These are phyloP conservation scores for Didymella pinodella DNA, from an alignment of 2,329 filamentous ascomycete genomes.

Conservation along the genomic window DNA sequence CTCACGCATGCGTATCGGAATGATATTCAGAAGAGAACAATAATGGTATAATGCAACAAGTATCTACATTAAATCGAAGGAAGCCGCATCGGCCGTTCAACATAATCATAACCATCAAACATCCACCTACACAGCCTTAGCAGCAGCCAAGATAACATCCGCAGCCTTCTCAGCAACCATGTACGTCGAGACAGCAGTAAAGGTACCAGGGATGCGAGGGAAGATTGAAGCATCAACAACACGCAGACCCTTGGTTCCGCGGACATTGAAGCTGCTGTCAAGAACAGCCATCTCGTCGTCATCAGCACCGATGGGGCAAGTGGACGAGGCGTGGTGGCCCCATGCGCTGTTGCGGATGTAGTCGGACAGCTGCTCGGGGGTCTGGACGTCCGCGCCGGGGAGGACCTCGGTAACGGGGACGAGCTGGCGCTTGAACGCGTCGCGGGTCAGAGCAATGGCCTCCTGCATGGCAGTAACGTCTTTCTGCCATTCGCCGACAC, in stretches of 20 bases:
- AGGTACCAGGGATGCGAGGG: conserved; percentile 59
- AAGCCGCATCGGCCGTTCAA: conserved; percentile 1
- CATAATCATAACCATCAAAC: conserved; percentile 11
- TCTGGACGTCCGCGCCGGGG: conserved; percentile 58
- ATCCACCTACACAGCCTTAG: conserved; percentile 9
- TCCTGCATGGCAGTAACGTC: conserved; percentile 63
- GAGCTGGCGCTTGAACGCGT: conserved; percentile 43
- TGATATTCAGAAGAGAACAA: background rate
- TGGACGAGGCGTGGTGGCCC: conserved; percentile 66
- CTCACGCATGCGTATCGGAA: background rate
- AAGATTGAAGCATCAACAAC: conserved; percentile 54
- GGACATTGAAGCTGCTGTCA: conserved; percentile 61
- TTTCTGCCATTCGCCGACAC: conserved; percentile 68
- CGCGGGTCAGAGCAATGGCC: conserved; percentile 60
- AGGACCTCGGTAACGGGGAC: conserved; percentile 55
- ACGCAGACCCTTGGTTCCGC: conserved; percentile 61
- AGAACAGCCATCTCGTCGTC: conserved; percentile 61
- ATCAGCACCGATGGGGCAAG: conserved; percentile 63
- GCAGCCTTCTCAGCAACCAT: conserved; percentile 69
- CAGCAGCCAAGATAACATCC: conserved; percentile 60
- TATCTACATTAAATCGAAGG: conserved; percentile 7
- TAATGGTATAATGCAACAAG: conserved; percentile 4
- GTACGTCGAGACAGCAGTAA: conserved; percentile 61
- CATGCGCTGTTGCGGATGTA: conserved; percentile 43
- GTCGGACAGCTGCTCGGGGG: conserved; percentile 41